Percentiles rank a stretch among this genome's conserved stretches.
Conservation (phyloP, 2,329 filamentous ascomycete genomes). For the Penicillium sp. region DNA sequence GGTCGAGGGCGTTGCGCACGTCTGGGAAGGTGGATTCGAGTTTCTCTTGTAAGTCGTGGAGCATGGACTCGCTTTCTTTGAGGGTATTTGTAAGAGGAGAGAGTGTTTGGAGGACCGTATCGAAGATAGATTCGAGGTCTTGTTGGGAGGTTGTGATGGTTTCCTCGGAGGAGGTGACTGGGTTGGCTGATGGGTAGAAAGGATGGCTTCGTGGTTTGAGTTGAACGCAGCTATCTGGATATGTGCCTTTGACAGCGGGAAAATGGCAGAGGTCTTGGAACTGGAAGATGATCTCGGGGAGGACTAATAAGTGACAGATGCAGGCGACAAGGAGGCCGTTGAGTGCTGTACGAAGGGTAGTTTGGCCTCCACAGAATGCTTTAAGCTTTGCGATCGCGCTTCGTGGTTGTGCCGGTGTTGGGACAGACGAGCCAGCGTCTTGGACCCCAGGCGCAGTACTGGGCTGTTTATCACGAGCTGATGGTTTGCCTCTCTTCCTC, state of each 20-base stretch:
- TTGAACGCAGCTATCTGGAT: constrained; percentile 30
- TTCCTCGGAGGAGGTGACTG: constrained; percentile 19
- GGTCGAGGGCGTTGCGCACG: constrained; percentile 35
- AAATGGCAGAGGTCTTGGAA: constrained; percentile 30
- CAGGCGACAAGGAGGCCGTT: constrained; percentile 30
- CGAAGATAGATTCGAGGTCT: constrained; percentile 32
- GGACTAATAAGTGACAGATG: constrained; percentile 35
- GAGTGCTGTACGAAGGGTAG: constrained; percentile 18
- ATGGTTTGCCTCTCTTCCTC: constrained; percentile 25
- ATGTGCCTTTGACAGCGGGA: constrained; percentile 24
- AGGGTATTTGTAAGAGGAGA: constrained; percentile 25
- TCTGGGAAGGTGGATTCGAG: constrained; percentile 31
- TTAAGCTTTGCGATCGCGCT: constrained; percentile 2
- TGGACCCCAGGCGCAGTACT: background rate
- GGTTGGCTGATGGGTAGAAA: constrained; percentile 5
- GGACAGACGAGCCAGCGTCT: constrained; percentile 9
- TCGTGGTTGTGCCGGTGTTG: background rate
- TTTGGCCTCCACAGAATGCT: background rate
- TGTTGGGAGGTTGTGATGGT: constrained; percentile 22
- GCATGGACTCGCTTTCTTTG: constrained; percentile 32
- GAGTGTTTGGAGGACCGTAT: constrained; percentile 29
- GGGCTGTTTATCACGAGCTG: background rate
- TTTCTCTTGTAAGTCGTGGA: constrained; percentile 28
- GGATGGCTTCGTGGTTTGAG: constrained; percentile 12
- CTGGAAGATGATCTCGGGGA: constrained; percentile 38